A percentile compares a stretch with the other conserved stretches of the same genome.
Evolutionary conservation across 2,329 filamentous ascomycete genomes (phyloP).

Genomic region (Aschersonia sp.): DNA sequence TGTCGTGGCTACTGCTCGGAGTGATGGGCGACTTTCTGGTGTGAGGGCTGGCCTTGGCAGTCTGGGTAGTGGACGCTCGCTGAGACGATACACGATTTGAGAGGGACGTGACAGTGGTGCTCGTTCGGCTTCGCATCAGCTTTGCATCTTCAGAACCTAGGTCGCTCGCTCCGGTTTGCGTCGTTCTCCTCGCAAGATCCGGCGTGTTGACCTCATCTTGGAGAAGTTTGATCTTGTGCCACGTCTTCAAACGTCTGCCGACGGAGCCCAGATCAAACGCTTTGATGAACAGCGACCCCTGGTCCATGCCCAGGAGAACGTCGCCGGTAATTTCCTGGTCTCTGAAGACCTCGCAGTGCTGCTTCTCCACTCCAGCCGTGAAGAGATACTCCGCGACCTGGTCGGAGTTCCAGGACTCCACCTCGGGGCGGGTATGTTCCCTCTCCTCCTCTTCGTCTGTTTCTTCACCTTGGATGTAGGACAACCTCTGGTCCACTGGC

Average conservation of each 20-base stretch:
- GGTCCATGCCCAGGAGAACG: conserved; percentile 86
- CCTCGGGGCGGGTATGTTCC: conserved; percentile 53
- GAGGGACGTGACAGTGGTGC: conserved; percentile 29
- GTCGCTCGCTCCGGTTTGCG: conserved; percentile 43
- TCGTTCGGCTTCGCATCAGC: conserved; percentile 38
- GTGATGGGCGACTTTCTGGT: conserved; percentile 25
- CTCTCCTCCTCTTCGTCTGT: conserved; percentile 85
- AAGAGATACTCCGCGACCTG: conserved; percentile 85
- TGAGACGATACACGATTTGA: conserved; percentile 32
- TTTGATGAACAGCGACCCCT: conserved; percentile 88
- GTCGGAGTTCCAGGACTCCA: conserved; percentile 63
- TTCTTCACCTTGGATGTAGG: conserved; percentile 87
- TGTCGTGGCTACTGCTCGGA: conserved; percentile 24
- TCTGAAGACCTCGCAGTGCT: conserved; percentile 84
- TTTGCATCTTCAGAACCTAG: conserved; percentile 38
- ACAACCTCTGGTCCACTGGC: conserved; percentile 59
- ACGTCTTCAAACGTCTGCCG: conserved; percentile 77
- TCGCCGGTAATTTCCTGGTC: conserved; percentile 95
- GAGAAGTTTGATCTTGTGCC: conserved; percentile 87
- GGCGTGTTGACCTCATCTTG: conserved; percentile 65
- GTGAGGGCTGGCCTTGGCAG: conserved; percentile 31
- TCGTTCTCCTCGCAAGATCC: conserved; percentile 31
- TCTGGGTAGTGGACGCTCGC: conserved; percentile 34
- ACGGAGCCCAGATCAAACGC: conserved; percentile 89
- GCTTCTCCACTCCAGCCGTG: conserved; percentile 68